phyloP scores from a whole-genome alignment of 2,329 filamentous ascomycete genomes.

The Aspergillus novoparasiticus region DNA sequence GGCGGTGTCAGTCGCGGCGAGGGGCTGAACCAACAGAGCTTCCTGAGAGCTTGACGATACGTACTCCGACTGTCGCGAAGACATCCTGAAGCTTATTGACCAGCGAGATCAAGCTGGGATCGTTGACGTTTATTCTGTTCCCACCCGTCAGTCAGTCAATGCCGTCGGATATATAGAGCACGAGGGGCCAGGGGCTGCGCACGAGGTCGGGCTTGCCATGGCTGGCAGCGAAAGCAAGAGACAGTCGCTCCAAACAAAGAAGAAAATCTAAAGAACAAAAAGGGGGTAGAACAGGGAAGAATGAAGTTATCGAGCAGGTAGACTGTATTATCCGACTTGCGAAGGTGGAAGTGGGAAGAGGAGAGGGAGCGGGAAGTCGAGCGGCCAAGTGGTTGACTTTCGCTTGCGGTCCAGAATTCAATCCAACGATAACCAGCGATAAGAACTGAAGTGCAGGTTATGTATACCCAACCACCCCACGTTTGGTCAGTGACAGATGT shows the following conservation, averaged over 20 bases:
- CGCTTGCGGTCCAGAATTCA: constrained; percentile 15
- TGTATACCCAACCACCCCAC: constrained; percentile 1
- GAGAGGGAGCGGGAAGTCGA: constrained; percentile 21
- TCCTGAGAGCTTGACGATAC: constrained; percentile 35
- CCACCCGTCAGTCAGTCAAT: constrained; percentile 28
- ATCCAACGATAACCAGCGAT: constrained; percentile 1
- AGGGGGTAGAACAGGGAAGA: not conserved
- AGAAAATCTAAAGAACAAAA: constrained; percentile 2
- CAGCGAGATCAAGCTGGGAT: constrained; percentile 71
- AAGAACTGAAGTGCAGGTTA: not conserved
- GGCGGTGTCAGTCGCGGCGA: constrained; percentile 29
- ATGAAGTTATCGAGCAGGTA: constrained; percentile 11
- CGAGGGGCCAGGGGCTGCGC: constrained; percentile 36
- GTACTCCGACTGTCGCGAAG: constrained; percentile 89
- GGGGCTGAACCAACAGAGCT: constrained; percentile 9
- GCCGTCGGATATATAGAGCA: constrained; percentile 18
- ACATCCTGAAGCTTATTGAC: constrained; percentile 99
- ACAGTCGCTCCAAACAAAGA: constrained; percentile 15
- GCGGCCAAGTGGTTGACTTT: constrained; percentile 23
- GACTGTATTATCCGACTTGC: constrained; percentile 9
- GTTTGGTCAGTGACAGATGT: not conserved
- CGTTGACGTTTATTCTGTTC: constrained; percentile 70
- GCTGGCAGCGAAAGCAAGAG: constrained; percentile 32
- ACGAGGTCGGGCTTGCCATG: constrained; percentile 52
- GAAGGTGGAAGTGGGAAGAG: constrained; percentile 13